Conservation (phyloP, 2,329 filamentous ascomycete species). For the Cryphonectria parasitica region DNA sequence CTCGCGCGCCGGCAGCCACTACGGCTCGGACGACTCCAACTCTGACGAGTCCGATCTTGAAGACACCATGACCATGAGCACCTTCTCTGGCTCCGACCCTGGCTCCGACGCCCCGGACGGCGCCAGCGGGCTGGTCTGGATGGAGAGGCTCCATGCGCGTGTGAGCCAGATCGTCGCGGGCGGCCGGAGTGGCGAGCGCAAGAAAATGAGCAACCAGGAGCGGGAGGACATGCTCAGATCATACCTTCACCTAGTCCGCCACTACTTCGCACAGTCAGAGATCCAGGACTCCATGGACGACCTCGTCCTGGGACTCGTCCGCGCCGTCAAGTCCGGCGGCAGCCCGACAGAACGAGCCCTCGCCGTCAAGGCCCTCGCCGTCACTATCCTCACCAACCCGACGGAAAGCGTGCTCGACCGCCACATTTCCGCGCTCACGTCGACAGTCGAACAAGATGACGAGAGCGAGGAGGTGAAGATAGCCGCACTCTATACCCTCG, state of each 20-base stretch:
- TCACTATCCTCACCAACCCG: constrained; percentile 70
- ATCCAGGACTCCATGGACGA: constrained; percentile 63
- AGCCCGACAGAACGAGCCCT: constrained; percentile 71
- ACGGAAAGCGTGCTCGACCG: constrained; percentile 69
- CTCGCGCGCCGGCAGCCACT: constrained; percentile 64
- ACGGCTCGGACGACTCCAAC: constrained; percentile 65
- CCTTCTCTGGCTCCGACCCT: constrained; percentile 64
- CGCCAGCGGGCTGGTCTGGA: constrained; percentile 53
- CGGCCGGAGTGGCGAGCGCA: constrained; percentile 57
- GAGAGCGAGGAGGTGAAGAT: constrained; percentile 70
- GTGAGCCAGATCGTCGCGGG: constrained; percentile 64
- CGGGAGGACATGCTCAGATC: constrained; percentile 67
- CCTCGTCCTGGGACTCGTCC: constrained; percentile 67
- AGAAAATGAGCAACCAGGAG: constrained; percentile 74
- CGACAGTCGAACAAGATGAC: constrained; percentile 70
- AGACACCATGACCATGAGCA: constrained; percentile 51
- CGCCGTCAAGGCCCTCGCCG: constrained; percentile 72
- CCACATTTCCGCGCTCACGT: constrained; percentile 61
- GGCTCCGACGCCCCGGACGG: constrained; percentile 57
- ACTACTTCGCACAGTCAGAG: constrained; percentile 67
- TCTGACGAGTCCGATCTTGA: constrained; percentile 57
- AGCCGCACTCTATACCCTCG: constrained; percentile 73
- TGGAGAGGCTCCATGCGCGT: constrained; percentile 64
- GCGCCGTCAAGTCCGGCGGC: constrained; percentile 70
- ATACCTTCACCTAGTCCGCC: constrained; percentile 68